Percentiles rank a stretch among this genome's conserved stretches.
Conservation (phyloP, 2,329 filamentous ascomycete species). For the Xylariales sp. region DNA sequence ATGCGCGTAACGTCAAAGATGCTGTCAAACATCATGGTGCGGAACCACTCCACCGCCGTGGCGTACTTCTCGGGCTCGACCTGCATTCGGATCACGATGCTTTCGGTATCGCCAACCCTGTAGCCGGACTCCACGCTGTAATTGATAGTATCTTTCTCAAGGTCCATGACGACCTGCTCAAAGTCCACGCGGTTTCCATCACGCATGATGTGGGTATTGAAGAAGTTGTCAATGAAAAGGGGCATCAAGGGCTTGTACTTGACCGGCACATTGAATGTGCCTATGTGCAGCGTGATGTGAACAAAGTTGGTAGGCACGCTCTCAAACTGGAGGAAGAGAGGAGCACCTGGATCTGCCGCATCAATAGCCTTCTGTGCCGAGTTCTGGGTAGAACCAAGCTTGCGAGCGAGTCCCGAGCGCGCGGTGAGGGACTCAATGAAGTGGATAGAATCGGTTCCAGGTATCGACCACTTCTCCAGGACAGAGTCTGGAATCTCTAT, state of each 20-base stretch:
- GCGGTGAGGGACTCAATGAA: slow-evolving; percentile 89
- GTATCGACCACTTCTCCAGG: slow-evolving; percentile 78
- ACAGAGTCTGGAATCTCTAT: slow-evolving; percentile 76
- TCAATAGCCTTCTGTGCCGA: slow-evolving; percentile 74
- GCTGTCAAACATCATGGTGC: slow-evolving; percentile 80
- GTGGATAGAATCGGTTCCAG: slow-evolving; percentile 84
- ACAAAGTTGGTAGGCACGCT: slow-evolving; percentile 92
- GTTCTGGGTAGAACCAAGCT: slow-evolving; percentile 64
- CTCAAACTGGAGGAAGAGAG: slow-evolving; percentile 95
- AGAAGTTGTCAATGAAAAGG: slow-evolving; percentile 88
- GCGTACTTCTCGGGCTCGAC: slow-evolving; percentile 86
- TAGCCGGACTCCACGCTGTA: slow-evolving; percentile 70
- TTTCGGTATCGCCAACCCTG: slow-evolving; percentile 72
- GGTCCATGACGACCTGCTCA: slow-evolving; percentile 84
- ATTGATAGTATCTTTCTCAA: slow-evolving; percentile 86
- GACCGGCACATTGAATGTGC: slow-evolving; percentile 72
- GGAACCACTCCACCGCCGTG: slow-evolving; percentile 77
- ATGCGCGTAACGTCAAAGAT: slow-evolving; percentile 73
- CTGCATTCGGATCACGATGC: slow-evolving; percentile 76
- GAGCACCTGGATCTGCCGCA: slow-evolving; percentile 54
- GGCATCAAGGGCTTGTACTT: slow-evolving; percentile 79
- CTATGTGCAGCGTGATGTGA: slow-evolving; percentile 75
- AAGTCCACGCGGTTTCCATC: slow-evolving; percentile 77
- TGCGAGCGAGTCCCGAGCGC: slow-evolving; percentile 71
- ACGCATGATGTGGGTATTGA: slow-evolving; percentile 80